A percentile compares a stretch with the other conserved stretches of the same genome.
Conservation (phyloP, 2,329 filamentous ascomycete genomes). For the Xylaria sp. region DNA sequence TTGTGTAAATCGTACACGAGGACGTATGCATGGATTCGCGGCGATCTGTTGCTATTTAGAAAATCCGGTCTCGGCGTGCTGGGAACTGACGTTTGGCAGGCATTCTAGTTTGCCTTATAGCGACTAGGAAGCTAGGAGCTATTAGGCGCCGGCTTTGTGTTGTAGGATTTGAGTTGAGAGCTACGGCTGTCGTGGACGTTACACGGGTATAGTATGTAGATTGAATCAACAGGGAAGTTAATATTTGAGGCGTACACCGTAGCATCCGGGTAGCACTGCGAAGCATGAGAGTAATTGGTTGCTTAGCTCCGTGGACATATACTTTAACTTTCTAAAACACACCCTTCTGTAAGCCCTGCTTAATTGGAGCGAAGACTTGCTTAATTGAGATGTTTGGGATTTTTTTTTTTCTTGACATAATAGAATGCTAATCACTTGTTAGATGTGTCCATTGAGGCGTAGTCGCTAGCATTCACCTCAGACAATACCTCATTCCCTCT, state of each 20-base stretch:
- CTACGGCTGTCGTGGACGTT: neutral
- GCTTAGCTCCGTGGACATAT: neutral
- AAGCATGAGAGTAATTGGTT: neutral
- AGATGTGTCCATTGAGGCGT: constrained; percentile 2
- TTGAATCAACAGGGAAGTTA: neutral
- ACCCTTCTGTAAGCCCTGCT: neutral
- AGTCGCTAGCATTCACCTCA: neutral
- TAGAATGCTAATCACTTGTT: neutral
- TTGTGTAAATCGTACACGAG: neutral
- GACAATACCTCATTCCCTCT: constrained; percentile 12
- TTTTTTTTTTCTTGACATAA: neutral
- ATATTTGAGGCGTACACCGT: neutral
- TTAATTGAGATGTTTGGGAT: neutral
- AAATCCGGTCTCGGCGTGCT: neutral
- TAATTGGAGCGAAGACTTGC: neutral
- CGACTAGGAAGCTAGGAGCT: neutral
- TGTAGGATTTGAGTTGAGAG: neutral
- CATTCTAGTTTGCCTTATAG: neutral
- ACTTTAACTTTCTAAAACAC: neutral
- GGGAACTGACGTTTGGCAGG: neutral
- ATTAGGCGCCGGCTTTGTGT: neutral
- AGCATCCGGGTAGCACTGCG: neutral
- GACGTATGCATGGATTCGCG: neutral
- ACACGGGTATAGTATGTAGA: neutral
- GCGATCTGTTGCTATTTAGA: neutral